phyloP scores from a whole-genome alignment of 2,329 filamentous ascomycete species.

The Pseudocercospora macadamiae region DNA sequence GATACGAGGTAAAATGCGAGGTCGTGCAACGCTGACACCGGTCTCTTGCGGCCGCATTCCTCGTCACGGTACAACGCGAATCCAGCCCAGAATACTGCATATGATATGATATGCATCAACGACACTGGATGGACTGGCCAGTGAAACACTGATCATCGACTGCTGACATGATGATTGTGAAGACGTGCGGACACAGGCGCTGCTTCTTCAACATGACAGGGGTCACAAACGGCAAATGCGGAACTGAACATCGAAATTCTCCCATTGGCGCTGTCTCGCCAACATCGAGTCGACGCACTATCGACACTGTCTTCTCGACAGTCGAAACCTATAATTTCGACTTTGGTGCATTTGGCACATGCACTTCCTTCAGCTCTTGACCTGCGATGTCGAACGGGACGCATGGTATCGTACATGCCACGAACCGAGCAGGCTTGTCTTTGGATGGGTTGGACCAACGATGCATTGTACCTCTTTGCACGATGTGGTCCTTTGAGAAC shows the following conservation, averaged over 20 bases:
- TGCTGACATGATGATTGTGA: too few relatives aligned
- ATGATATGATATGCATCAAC: too few relatives aligned
- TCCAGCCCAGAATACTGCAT: too few relatives aligned
- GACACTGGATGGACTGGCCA: too few relatives aligned
- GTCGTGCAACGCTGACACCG: neutral
- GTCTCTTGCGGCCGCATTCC: neutral
- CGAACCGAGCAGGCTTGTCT: slow-evolving; percentile 26
- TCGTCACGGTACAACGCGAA: neutral
- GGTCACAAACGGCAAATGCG: neutral
- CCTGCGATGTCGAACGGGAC: slow-evolving; percentile 27
- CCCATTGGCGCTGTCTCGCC: neutral
- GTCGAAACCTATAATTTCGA: slow-evolving; percentile 1
- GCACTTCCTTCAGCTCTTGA: slow-evolving; percentile 21
- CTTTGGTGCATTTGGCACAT: neutral
- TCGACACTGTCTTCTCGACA: neutral
- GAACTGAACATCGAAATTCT: neutral
- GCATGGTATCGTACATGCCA: slow-evolving; percentile 26
- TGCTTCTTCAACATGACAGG: too few relatives aligned
- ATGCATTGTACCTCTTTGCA: slow-evolving; percentile 29
- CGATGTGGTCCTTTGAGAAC: slow-evolving; percentile 27
- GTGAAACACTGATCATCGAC: too few relatives aligned
- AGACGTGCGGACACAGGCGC: too few relatives aligned
- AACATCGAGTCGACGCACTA: neutral
- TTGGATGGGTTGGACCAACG: slow-evolving; percentile 27
- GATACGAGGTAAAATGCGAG: neutral